phyloP scores from a whole-genome alignment of 2,329 filamentous ascomycete species.

The Epichloe scottii region DNA sequence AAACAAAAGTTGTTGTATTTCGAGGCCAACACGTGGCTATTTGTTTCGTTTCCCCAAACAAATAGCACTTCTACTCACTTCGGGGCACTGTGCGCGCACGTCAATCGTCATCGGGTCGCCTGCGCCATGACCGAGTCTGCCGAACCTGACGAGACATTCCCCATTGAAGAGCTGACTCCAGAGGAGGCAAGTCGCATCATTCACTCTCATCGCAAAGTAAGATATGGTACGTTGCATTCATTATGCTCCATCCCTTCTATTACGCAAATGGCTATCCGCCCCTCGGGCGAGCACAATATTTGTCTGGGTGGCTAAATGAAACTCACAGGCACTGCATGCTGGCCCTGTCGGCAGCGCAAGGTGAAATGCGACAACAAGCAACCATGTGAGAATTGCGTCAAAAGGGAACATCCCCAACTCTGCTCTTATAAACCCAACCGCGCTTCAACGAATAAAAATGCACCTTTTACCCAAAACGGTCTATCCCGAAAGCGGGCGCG shows the following conservation, averaged over 20 bases:
- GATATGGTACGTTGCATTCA: constrained; percentile 42
- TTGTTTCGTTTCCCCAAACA: neutral
- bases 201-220: constrained; percentile 55
- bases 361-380: constrained; percentile 59
- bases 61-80: too few species aligned
- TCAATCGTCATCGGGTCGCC: neutral
- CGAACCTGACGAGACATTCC: constrained; percentile 30
- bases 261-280: too few species aligned
- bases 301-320: neutral
- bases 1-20: neutral
- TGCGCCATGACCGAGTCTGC: constrained; percentile 31
- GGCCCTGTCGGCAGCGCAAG: constrained; percentile 55
- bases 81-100: neutral
- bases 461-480: constrained; percentile 13
- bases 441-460: constrained; percentile 25
- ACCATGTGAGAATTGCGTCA: constrained; percentile 56
- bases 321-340: constrained; percentile 45
- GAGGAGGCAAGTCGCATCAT: constrained; percentile 58
- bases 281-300: neutral
- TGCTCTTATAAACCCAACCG: constrained; percentile 56
- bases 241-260: neutral
- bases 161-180: constrained; percentile 45
- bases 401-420: constrained; percentile 50
- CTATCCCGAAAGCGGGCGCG: constrained; percentile 21
- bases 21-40: neutral